These are phyloP conservation scores for Fusarium oxysporum DNA, from an alignment of 2,329 filamentous ascomycete species.

Conservation along the genomic window DNA sequence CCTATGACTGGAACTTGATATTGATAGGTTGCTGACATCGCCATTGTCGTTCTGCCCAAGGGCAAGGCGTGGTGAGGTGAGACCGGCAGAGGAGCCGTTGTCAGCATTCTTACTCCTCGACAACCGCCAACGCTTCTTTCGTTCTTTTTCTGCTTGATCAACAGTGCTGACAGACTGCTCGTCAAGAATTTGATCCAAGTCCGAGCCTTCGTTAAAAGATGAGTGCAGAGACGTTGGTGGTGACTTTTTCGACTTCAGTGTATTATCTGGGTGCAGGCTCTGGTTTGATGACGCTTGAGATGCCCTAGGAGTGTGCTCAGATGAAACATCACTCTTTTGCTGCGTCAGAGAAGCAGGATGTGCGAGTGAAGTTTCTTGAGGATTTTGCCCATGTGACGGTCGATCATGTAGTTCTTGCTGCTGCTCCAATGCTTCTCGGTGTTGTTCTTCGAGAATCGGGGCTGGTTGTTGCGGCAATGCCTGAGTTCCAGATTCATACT, in stretches of 20 bases:
- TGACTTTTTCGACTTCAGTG: slow-evolving; percentile 75
- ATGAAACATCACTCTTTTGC: slow-evolving; percentile 50
- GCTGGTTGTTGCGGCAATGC: slow-evolving; percentile 32
- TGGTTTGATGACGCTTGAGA: slow-evolving; percentile 59
- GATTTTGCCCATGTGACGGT: slow-evolving; percentile 14
- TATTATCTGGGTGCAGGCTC: slow-evolving; percentile 57
- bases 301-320: slow-evolving; percentile 60
- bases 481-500: slow-evolving; percentile 35
- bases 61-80: slow-evolving; percentile 59
- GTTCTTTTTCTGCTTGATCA: slow-evolving; percentile 71
- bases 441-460: slow-evolving; percentile 38
- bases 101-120: slow-evolving; percentile 73
- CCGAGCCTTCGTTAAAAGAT: slow-evolving; percentile 82
- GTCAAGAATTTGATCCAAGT: slow-evolving; percentile 76
- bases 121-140: slow-evolving; percentile 78
- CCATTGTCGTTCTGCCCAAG: slow-evolving; percentile 73
- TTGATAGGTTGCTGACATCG: slow-evolving; percentile 74
- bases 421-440: slow-evolving; percentile 31
- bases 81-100: slow-evolving; percentile 55
- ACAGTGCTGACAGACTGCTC: slow-evolving; percentile 58
- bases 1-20: slow-evolving; percentile 70
- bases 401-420: slow-evolving; percentile 27
- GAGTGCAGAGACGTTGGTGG: slow-evolving; percentile 83
- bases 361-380: slow-evolving; percentile 35
- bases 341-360: slow-evolving; percentile 28